Conservation (phyloP, 805 yeast species). For the Yarrowia sp. region DNA sequence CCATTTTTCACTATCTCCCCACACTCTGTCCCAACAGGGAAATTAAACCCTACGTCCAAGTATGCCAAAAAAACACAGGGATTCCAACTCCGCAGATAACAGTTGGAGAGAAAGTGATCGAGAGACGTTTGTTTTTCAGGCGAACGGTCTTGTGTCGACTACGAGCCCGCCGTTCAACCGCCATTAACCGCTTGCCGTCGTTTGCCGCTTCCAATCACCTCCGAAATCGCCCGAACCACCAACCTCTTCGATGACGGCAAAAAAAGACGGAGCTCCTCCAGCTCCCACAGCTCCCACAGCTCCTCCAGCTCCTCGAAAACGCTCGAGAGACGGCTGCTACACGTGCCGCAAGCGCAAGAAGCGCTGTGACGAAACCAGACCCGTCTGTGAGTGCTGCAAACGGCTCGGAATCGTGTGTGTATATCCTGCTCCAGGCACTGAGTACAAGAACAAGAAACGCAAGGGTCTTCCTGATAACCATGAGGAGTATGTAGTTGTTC, state of each 20-base stretch:
- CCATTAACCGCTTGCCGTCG: too few relatives aligned
- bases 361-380: conserved; percentile 75
- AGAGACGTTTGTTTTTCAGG: too few relatives aligned
- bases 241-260: too few relatives aligned
- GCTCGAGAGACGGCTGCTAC: conserved; percentile 64
- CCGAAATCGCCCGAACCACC: too few relatives aligned
- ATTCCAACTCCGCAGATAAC: background rate
- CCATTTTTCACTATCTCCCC: too few relatives aligned
- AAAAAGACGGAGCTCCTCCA: too few relatives aligned
- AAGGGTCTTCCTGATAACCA: conserved; percentile 42
- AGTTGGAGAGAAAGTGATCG: too few relatives aligned
- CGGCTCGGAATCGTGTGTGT: conserved; percentile 68
- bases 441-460: conserved; percentile 54
- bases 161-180: too few relatives aligned
- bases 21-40: conserved; percentile 12
- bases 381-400: conserved; percentile 71
- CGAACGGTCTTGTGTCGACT: too few relatives aligned
- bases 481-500: conserved; percentile 16
- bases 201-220: too few relatives aligned
- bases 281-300: background rate
- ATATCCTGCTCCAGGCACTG: conserved; percentile 79
- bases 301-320: conserved; percentile 10
- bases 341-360: conserved; percentile 75
- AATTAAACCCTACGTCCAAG: conserved; percentile 20
- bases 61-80: background rate